Evolutionary conservation across 306 rosid genomes (phyloP).

Genomic region (Canavalia gladiata): DNA sequence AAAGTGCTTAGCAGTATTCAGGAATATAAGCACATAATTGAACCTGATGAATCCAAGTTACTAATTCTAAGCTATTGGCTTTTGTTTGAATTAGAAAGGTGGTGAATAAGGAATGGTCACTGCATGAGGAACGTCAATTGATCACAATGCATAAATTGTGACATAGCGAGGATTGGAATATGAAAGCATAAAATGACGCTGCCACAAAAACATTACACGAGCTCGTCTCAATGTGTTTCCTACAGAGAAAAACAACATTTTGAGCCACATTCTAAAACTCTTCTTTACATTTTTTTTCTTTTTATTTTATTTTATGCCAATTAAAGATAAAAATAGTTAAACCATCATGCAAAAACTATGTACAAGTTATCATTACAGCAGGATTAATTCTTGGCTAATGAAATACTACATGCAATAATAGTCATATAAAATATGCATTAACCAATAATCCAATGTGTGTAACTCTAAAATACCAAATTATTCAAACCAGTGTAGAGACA

Average conservation of each 20-base stretch:
- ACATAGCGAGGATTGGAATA: not conserved
- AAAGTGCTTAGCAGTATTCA: not conserved
- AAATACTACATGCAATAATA: not conserved
- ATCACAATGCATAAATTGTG: not conserved
- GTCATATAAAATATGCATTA: not conserved
- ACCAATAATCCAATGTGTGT: not conserved
- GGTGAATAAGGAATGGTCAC: not conserved
- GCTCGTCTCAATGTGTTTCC: not conserved
- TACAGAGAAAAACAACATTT: not conserved
- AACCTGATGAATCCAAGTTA: not conserved
- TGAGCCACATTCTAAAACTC: not conserved
- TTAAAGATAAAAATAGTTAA: not conserved
- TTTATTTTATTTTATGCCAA: not conserved
- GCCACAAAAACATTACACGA: not conserved
- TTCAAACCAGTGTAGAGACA: not conserved
- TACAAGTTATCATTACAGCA: not conserved
- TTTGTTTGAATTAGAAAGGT: not conserved
- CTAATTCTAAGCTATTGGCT: not conserved
- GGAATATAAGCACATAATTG: not conserved
- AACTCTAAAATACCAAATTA: slow-evolving; percentile 2
- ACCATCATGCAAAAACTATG: not conserved
- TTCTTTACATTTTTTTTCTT: not conserved
- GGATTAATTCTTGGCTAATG: not conserved
- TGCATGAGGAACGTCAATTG: not conserved
- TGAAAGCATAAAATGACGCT: slow-evolving; percentile 19